Conservation (phyloP, 108 stramenopile genomes). For the Nitzschia putrida region DNA sequence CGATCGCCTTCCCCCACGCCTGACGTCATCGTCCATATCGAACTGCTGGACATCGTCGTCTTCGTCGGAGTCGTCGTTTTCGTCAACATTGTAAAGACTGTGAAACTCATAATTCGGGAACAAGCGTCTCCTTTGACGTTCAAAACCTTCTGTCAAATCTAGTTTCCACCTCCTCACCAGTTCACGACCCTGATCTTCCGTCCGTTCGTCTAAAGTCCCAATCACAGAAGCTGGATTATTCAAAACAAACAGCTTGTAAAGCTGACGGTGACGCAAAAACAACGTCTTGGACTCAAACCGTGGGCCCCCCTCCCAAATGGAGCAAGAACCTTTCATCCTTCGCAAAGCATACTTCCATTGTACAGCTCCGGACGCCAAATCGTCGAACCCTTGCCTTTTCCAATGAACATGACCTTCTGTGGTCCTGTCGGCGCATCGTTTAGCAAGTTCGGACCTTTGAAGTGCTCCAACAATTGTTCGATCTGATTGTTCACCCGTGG, state of each 20-base stretch:
- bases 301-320: constrained; percentile 85
- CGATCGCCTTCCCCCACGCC: not conserved
- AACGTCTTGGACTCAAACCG: constrained; percentile 40
- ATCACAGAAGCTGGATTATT: constrained; percentile 5
- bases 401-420: constrained; percentile 78
- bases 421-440: constrained; percentile 70
- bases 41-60: constrained; percentile 18
- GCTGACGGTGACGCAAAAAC: constrained; percentile 43
- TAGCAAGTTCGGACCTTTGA: constrained; percentile 72
- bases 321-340: constrained; percentile 79
- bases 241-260: constrained; percentile 15
- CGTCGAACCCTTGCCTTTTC: constrained; percentile 90
- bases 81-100: constrained; percentile 86
- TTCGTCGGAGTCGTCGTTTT: constrained; percentile 30
- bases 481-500: constrained; percentile 69
- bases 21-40: not conserved
- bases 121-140: constrained; percentile 79
- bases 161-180: constrained; percentile 77
- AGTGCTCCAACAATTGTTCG: constrained; percentile 77
- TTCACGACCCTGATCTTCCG: constrained; percentile 33
- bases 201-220: constrained; percentile 16
- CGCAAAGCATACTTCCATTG: constrained; percentile 81
- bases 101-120: constrained; percentile 90
- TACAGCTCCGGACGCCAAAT: constrained; percentile 87
- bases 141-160: constrained; percentile 85